Evolutionary conservation across 768 basidiomycete genomes (phyloP).

Genomic region (Psilocybe tampanensis): DNA sequence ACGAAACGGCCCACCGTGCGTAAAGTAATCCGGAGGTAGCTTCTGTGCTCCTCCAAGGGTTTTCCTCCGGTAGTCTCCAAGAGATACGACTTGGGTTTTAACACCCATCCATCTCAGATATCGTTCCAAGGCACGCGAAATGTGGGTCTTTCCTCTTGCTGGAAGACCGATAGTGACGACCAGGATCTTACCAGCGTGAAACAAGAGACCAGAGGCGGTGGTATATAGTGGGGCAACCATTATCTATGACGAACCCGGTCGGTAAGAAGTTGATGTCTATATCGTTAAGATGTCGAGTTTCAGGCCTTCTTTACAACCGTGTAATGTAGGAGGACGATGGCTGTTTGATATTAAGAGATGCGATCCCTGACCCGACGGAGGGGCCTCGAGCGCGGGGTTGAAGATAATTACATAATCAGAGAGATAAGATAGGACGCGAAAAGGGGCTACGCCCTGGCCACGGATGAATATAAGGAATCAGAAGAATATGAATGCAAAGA

Average conservation of each 20-base stretch:
- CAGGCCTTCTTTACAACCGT: background rate
- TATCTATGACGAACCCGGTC: conserved; percentile 24
- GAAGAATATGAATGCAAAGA: background rate
- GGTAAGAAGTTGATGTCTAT: too few relatives aligned
- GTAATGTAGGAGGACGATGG: background rate
- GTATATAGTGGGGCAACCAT: conserved; percentile 96
- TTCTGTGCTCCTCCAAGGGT: conserved; percentile 85
- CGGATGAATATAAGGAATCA: too few relatives aligned
- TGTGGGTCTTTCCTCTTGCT: conserved; percentile 95
- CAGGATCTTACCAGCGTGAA: conserved; percentile 94
- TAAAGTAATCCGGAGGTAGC: conserved; percentile 92
- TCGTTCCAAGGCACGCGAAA: conserved; percentile 93
- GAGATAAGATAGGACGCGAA: conserved; percentile 6
- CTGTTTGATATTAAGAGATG: background rate
- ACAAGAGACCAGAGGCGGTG: conserved; percentile 84
- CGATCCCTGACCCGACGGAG: background rate
- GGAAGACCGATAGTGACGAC: conserved; percentile 92
- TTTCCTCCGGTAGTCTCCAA: conserved; percentile 94
- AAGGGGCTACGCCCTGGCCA: background rate
- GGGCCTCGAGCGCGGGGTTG: background rate
- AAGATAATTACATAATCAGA: conserved; percentile 9
- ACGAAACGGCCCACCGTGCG: conserved; percentile 52
- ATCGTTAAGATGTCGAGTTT: background rate
- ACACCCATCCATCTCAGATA: conserved; percentile 98
- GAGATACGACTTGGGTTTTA: conserved; percentile 91